phyloP scores from a whole-genome alignment of 116 monocot genomes.

The Cymodocea nodosa region DNA sequence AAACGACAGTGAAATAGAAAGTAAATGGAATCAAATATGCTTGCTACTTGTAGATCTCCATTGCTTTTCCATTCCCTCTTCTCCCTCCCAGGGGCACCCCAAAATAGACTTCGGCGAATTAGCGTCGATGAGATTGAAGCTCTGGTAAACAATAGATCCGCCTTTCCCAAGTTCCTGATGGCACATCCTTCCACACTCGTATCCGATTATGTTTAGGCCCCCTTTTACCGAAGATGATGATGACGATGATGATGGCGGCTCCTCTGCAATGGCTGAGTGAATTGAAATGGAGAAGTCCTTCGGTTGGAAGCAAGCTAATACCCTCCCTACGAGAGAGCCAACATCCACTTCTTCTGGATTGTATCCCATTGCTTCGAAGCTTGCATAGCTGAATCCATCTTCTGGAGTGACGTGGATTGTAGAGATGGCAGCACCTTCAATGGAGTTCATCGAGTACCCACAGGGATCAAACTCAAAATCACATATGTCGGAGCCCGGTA shows the following conservation, averaged over 20 bases:
- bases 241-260: not conserved
- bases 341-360: constrained; percentile 11
- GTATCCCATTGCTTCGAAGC: constrained; percentile 77
- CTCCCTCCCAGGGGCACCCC: not conserved
- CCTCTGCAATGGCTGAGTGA: not conserved
- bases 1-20: no score
- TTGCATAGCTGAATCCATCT: constrained; percentile 79
- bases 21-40: no score
- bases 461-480: constrained; percentile 87
- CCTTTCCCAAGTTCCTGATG: not conserved
- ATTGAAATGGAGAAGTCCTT: not conserved
- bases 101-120: not conserved
- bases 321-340: not conserved
- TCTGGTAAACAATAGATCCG: constrained; percentile 1
- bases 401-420: constrained; percentile 82
- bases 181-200: not conserved
- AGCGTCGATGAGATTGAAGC: not conserved
- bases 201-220: not conserved
- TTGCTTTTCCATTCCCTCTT: not conserved
- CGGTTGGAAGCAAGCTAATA: not conserved
- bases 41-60: not conserved
- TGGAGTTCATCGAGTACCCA: constrained; percentile 82
- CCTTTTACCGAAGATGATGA: not conserved
- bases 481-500: constrained; percentile 79
- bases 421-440: constrained; percentile 36